These are phyloP conservation scores for Ceriops zippeliana DNA, from an alignment of 345 rosid species.

Conservation along the genomic window DNA sequence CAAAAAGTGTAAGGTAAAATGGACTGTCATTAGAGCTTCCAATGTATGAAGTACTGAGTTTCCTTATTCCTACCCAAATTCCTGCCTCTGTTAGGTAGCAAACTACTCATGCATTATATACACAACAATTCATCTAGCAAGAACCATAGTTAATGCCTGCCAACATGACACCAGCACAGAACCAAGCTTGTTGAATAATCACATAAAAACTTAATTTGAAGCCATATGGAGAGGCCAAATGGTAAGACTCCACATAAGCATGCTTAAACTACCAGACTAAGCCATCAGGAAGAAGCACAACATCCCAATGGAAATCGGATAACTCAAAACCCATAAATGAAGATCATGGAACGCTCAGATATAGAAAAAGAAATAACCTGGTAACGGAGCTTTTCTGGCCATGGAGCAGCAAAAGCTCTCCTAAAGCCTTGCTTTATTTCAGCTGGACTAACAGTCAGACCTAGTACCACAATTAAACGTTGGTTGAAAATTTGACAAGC, in stretches of 20 bases:
- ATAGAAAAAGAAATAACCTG: slow-evolving; percentile 42
- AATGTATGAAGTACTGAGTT: neutral
- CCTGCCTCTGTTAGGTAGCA: neutral
- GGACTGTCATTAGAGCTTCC: slow-evolving; percentile 7
- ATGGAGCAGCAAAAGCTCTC: slow-evolving; percentile 74
- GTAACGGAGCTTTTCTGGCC: slow-evolving; percentile 83
- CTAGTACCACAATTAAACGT: slow-evolving; percentile 30
- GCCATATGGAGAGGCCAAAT: neutral
- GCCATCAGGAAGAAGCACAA: neutral
- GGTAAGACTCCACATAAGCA: neutral
- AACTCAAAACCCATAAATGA: neutral
- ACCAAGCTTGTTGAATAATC: neutral
- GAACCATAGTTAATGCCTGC: neutral
- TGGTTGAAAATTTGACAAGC: neutral
- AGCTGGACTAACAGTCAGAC: slow-evolving; percentile 54
- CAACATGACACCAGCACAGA: neutral
- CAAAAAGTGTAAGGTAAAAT: neutral
- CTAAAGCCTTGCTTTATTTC: slow-evolving; percentile 80
- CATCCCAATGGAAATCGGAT: neutral
- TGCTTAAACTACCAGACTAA: neutral
- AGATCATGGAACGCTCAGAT: neutral
- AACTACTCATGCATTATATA: neutral
- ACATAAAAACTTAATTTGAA: neutral
- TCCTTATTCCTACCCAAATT: neutral
- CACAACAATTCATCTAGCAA: neutral